Evolutionary conservation across 331 rosid genomes (phyloP).

Genomic region (Telfairia occidentalis): DNA sequence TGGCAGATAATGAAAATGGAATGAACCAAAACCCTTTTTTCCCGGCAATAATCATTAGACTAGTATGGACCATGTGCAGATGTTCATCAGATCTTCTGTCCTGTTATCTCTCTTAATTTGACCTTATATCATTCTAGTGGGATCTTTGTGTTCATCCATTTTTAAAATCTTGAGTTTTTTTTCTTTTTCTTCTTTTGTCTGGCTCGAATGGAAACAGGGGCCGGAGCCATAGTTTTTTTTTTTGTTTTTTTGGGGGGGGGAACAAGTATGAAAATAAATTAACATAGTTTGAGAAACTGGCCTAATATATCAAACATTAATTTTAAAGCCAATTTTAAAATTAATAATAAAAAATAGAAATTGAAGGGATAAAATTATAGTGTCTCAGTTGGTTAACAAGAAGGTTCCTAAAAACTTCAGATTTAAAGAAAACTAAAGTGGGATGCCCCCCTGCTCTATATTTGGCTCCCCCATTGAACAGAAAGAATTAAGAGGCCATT

Average conservation of each 20-base stretch:
- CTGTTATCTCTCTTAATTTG: background rate
- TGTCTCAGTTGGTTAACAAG: background rate
- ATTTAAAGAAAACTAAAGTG: background rate
- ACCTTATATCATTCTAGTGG: background rate
- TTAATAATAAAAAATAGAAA: background rate
- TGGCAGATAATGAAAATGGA: background rate
- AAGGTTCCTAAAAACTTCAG: background rate
- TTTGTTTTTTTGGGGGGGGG: background rate
- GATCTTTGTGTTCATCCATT: background rate
- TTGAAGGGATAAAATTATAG: background rate
- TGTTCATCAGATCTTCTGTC: background rate
- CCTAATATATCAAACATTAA: background rate
- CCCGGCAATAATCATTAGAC: background rate
- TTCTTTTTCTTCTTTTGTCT: background rate
- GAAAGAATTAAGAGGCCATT: background rate
- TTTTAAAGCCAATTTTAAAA: background rate
- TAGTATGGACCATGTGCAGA: background rate
- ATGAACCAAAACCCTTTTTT: background rate
- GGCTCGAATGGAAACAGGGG: background rate
- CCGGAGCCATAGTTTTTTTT: background rate
- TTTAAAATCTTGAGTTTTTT: background rate
- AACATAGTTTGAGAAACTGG: background rate
- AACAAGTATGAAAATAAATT: background rate
- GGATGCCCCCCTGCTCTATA: background rate
- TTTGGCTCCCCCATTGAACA: background rate